Percentiles rank a stretch among this genome's conserved stretches.
Conservation (phyloP, 768 basidiomycete species). For the Rhodotorula toruloides region DNA sequence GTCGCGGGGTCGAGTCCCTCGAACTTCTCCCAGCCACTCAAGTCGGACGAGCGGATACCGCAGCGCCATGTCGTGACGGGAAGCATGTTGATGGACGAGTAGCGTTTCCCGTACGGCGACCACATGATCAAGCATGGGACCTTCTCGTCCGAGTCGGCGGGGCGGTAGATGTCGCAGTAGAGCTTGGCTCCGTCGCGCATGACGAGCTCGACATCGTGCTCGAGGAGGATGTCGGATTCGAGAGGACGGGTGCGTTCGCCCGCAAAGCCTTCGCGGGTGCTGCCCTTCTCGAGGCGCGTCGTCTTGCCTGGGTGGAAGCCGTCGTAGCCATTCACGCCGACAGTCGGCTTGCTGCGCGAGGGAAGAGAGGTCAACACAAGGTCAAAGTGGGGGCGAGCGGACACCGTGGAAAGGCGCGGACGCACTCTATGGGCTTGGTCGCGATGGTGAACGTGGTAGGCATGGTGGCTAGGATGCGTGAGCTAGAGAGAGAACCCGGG, state of each 20-base stretch:
- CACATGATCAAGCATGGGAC: too few species aligned
- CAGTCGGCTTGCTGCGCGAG: not conserved
- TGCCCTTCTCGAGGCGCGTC: constrained; percentile 6
- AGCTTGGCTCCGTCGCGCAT: constrained; percentile 22
- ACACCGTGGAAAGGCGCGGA: not conserved
- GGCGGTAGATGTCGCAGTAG: constrained; percentile 22
- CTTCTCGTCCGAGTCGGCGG: too few species aligned
- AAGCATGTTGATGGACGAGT: constrained; percentile 12
- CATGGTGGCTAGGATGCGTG: not conserved
- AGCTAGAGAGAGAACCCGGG: not conserved
- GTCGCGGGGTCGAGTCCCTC: constrained; percentile 29
- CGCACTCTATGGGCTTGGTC: not conserved
- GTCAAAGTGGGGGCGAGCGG: not conserved
- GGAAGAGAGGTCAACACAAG: not conserved
- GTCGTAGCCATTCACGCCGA: constrained; percentile 3
- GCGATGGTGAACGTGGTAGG: not conserved
- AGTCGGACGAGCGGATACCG: constrained; percentile 12
- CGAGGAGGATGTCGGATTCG: constrained; percentile 20
- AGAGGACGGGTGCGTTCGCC: constrained; percentile 6
- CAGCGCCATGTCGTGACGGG: constrained; percentile 21
- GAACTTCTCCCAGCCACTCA: constrained; percentile 34
- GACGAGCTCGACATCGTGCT: constrained; percentile 14
- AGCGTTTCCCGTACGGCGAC: too few species aligned
- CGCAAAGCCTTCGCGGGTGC: constrained; percentile 3
- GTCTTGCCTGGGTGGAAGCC: not conserved